Conservation (phyloP, 78 protist species). For the Planoprotostelium fungivorum region DNA sequence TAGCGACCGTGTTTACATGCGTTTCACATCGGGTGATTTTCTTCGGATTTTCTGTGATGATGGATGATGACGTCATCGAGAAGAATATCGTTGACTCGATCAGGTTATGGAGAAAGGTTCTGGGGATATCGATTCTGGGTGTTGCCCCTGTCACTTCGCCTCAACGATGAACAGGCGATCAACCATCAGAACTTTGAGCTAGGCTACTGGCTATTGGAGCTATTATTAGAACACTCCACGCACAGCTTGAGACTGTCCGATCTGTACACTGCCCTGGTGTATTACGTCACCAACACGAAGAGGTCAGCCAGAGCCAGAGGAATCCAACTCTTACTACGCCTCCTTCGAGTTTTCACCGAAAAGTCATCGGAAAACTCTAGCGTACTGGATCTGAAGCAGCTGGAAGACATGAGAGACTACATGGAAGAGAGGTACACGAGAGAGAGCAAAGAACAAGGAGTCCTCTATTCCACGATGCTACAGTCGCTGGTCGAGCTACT, state of each 20-base stretch:
- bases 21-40: not conserved
- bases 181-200: not conserved
- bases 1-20: not conserved
- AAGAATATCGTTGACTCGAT: not conserved
- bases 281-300: not conserved
- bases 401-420: not conserved
- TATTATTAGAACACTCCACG: not conserved
- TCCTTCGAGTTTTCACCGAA: not conserved
- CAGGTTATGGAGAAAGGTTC: not conserved
- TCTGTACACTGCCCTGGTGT: not conserved
- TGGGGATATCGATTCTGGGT: not conserved
- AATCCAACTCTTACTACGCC: not conserved
- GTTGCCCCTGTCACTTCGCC: not conserved
- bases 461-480: not conserved
- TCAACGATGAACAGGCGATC: slow-evolving; percentile 3
- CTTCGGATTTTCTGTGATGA: not conserved
- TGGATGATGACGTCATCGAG: not conserved
- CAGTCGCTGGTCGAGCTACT: slow-evolving; percentile 4
- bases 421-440: not conserved
- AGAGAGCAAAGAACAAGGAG: not conserved
- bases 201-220: not conserved
- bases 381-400: not conserved
- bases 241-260: not conserved
- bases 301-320: not conserved
- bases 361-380: not conserved